Conservation (phyloP, 2,329 filamentous ascomycete genomes). For the Lecanicillium sp. region DNA sequence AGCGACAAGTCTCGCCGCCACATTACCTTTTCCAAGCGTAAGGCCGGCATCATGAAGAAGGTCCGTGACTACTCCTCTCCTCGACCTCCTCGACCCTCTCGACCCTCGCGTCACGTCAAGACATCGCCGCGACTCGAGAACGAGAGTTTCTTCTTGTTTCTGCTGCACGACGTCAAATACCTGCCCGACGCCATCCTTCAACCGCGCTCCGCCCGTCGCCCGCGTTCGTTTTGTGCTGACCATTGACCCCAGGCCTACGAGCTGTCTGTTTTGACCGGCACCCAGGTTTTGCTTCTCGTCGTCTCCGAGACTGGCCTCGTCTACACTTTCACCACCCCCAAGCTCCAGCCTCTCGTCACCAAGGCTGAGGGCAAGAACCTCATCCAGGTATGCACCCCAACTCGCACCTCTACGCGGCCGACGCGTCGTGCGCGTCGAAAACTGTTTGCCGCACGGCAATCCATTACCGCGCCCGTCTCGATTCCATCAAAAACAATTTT, state of each 20-base stretch:
- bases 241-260: conserved; percentile 74
- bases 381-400: conserved; percentile 69
- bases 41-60: conserved; percentile 99
- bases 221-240: conserved; percentile 12
- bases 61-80: conserved; percentile 46
- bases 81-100: not conserved
- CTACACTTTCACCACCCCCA: conserved; percentile 95
- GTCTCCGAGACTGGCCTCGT: conserved; percentile 92
- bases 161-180: conserved; percentile 10
- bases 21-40: conserved; percentile 99
- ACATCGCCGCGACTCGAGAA: not conserved
- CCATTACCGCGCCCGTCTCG: too few species aligned
- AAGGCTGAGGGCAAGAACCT: conserved; percentile 99
- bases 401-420: not conserved
- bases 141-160: not conserved
- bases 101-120: not conserved
- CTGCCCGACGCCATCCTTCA: too few species aligned
- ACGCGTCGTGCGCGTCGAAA: too few species aligned
- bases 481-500: not conserved
- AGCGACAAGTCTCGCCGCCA: conserved; percentile 98
- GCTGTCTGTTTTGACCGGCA: conserved; percentile 92
- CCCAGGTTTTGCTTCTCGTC: conserved; percentile 90
- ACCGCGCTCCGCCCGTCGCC: too few species aligned
- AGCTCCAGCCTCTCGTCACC: conserved; percentile 94
- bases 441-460: too few species aligned